These are phyloP conservation scores for Telopea speciosissima DNA, from an alignment of 177 flowering plant genomes.

Conservation along the genomic window DNA sequence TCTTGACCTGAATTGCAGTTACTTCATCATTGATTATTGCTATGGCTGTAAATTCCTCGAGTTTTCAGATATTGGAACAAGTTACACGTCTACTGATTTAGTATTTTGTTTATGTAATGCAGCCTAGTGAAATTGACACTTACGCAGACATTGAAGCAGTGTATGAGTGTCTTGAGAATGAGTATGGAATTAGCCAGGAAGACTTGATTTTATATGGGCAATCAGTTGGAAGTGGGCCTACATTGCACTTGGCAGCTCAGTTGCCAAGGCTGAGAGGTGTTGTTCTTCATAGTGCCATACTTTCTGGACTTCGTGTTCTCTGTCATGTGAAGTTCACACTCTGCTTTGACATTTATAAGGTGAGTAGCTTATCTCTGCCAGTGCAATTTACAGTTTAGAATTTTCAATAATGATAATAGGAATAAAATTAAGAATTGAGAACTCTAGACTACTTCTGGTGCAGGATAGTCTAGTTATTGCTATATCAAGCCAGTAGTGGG, in stretches of 20 bases:
- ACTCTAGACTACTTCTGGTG: background rate
- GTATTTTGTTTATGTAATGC: constrained; percentile 19
- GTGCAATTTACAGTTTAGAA: background rate
- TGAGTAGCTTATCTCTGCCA: constrained; percentile 18
- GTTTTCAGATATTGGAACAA: background rate
- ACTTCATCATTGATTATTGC: too few species aligned
- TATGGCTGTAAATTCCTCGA: background rate
- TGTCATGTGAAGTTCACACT: constrained; percentile 70
- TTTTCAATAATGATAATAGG: background rate
- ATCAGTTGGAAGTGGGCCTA: constrained; percentile 99
- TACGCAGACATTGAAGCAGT: constrained; percentile 99
- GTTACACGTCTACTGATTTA: background rate
- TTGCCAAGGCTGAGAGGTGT: constrained; percentile 92
- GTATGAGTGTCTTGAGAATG: constrained; percentile 81
- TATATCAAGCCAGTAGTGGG: too few species aligned
- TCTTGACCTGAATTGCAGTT: background rate
- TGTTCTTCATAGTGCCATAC: constrained; percentile 96
- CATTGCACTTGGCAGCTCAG: constrained; percentile 85
- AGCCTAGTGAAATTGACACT: constrained; percentile 93
- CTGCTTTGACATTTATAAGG: constrained; percentile 92
- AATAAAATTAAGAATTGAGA: background rate
- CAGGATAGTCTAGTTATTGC: too few species aligned
- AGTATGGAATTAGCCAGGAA: constrained; percentile 91
- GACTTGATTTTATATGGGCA: constrained; percentile 89
- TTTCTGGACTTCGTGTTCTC: constrained; percentile 96